A percentile compares a stretch with the other conserved stretches of the same genome.
Conservation (phyloP, 148 eudicot species). For the Arctostaphylos glauca region DNA sequence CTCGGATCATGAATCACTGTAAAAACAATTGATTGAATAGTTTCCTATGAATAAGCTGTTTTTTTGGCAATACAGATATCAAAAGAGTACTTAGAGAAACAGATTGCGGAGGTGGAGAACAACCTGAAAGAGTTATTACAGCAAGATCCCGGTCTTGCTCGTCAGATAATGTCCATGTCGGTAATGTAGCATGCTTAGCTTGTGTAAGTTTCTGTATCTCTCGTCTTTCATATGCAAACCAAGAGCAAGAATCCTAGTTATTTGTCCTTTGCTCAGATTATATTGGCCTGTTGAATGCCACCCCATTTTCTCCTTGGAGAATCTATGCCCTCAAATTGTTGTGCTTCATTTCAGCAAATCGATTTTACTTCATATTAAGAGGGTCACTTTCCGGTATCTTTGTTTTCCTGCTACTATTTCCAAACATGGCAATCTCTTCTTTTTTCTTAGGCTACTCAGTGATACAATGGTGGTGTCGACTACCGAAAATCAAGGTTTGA, state of each 20-base stretch:
- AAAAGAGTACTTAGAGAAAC: conserved; percentile 96
- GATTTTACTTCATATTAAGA: background rate
- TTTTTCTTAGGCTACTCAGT: background rate
- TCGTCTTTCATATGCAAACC: background rate
- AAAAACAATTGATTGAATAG: background rate
- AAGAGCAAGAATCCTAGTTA: conserved; percentile 9
- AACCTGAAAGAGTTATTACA: conserved; percentile 88
- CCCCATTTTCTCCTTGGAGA: no score
- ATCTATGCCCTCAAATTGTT: background rate
- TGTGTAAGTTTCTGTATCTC: background rate
- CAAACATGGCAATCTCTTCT: no score
- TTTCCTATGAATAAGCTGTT: background rate
- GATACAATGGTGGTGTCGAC: background rate
- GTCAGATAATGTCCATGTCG: conserved; percentile 98
- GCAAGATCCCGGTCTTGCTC: conserved; percentile 92
- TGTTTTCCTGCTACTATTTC: no score
- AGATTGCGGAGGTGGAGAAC: conserved; percentile 77
- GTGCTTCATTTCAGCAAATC: background rate
- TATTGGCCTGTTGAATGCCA: background rate
- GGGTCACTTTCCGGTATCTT: background rate
- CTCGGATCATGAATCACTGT: background rate
- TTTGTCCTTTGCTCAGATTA: background rate
- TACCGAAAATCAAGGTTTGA: background rate
- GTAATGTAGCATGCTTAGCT: conserved; percentile 26
- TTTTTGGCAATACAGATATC: conserved; percentile 55